Evolutionary conservation across 2,329 filamentous ascomycete species (phyloP).

Genomic region (Zymoseptoria pseudotritici): DNA sequence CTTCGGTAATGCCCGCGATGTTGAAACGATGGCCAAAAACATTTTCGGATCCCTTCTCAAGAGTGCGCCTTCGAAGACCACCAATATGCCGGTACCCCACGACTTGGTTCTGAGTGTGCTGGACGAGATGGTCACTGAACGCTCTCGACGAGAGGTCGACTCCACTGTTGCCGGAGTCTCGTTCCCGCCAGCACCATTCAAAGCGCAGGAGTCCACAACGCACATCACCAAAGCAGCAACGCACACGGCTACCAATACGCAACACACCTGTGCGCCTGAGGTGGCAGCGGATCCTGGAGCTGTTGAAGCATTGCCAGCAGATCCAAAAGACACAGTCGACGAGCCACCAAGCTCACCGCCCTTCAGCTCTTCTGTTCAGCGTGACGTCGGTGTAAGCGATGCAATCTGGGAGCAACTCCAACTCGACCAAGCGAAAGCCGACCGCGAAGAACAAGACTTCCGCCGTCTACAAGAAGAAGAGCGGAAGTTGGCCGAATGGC

Average conservation of each 20-base stretch:
- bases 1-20: conserved; percentile 60
- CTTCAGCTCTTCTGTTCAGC: neutral
- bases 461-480: conserved; percentile 26
- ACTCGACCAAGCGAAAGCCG: conserved; percentile 35
- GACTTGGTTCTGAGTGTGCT: conserved; percentile 22
- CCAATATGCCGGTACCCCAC: conserved; percentile 20
- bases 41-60: conserved; percentile 40
- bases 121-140: conserved; percentile 30
- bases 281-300: neutral
- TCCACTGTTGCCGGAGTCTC: neutral
- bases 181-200: neutral
- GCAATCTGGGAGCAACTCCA: conserved; percentile 56
- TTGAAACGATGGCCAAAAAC: conserved; percentile 46
- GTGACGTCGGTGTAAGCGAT: conserved; percentile 53
- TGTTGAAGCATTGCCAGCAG: neutral
- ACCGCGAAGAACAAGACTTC: conserved; percentile 34
- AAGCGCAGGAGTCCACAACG: neutral
- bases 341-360: neutral
- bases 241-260: neutral
- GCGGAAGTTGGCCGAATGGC: conserved; percentile 16
- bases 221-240: neutral
- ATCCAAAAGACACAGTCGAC: neutral
- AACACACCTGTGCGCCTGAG: neutral
- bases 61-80: conserved; percentile 5
- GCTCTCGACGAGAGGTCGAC: conserved; percentile 7